phyloP scores from a whole-genome alignment of 768 basidiomycete species.

The Amanita muscaria region DNA sequence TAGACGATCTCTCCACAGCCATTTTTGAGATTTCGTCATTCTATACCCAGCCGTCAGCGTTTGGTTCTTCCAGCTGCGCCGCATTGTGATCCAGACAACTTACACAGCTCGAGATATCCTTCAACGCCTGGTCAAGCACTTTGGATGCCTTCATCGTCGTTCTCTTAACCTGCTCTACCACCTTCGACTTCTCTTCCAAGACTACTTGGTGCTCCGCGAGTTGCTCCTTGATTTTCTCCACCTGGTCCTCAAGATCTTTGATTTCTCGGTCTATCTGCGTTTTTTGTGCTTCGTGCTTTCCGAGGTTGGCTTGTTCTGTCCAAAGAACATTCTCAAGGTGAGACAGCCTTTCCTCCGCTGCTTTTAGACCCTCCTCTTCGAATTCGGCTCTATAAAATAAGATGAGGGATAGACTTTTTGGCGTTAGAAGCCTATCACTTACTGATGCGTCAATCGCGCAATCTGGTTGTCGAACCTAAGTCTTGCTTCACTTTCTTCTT shows the following conservation, averaged over 20 bases:
- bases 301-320: constrained; percentile 46
- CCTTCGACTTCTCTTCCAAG: constrained; percentile 65
- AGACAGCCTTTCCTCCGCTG: constrained; percentile 52
- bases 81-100: constrained; percentile 18
- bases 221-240: constrained; percentile 51
- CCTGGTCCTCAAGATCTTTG: constrained; percentile 41
- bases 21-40: constrained; percentile 85
- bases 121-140: constrained; percentile 76
- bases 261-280: constrained; percentile 51
- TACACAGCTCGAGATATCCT: constrained; percentile 81
- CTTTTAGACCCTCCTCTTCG: constrained; percentile 65
- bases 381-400: constrained; percentile 58
- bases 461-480: constrained; percentile 82
- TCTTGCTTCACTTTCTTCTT: constrained; percentile 80
- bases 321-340: constrained; percentile 43
- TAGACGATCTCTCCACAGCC: constrained; percentile 72
- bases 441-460: constrained; percentile 81
- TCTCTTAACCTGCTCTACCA: constrained; percentile 70
- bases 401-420: not conserved
- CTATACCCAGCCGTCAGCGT: constrained; percentile 14
- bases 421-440: constrained; percentile 18
- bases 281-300: constrained; percentile 47
- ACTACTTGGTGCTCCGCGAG: constrained; percentile 51
- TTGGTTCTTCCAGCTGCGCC: not conserved
- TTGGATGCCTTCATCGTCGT: constrained; percentile 61